Percentiles rank a stretch among this genome's conserved stretches.
Conservation (phyloP, 768 basidiomycete species). For the Mrakia gelida region DNA sequence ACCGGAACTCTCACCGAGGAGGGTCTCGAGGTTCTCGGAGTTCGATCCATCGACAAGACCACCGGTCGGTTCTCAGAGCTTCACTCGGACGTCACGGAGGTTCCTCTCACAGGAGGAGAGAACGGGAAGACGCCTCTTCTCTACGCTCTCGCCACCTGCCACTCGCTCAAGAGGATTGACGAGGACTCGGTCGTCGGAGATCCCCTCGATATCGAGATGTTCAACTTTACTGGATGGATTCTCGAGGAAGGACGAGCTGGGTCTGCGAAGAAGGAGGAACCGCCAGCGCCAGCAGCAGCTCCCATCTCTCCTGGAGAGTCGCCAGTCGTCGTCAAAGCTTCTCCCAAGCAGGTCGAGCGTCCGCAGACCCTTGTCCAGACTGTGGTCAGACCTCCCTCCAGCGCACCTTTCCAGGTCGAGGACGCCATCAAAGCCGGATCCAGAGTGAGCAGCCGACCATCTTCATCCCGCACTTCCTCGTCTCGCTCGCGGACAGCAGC, state of each 20-base stretch:
- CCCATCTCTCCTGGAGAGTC: slow-evolving; percentile 50
- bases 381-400: slow-evolving; percentile 93
- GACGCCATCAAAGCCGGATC: slow-evolving; percentile 82
- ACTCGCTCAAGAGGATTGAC: slow-evolving; percentile 86
- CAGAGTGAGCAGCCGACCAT: slow-evolving; percentile 55
- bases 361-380: slow-evolving; percentile 91
- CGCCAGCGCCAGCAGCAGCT: slow-evolving; percentile 39
- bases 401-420: slow-evolving; percentile 79
- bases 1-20: slow-evolving; percentile 98
- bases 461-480: background rate
- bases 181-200: slow-evolving; percentile 79
- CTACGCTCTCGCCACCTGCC: slow-evolving; percentile 92
- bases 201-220: slow-evolving; percentile 93
- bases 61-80: slow-evolving; percentile 81
- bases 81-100: slow-evolving; percentile 75
- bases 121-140: slow-evolving; percentile 76
- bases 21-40: slow-evolving; percentile 91
- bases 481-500: background rate
- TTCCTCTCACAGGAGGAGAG: slow-evolving; percentile 57
- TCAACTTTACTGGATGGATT: slow-evolving; percentile 92
- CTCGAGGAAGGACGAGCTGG: slow-evolving; percentile 81
- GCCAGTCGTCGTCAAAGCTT: slow-evolving; percentile 45
- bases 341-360: slow-evolving; percentile 46
- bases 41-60: slow-evolving; percentile 74
- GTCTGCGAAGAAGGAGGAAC: slow-evolving; percentile 46